Percentiles rank a stretch among this genome's conserved stretches.
Evolutionary conservation across 2,329 filamentous ascomycete species (phyloP).

Genomic region (Aspergillus sp.): DNA sequence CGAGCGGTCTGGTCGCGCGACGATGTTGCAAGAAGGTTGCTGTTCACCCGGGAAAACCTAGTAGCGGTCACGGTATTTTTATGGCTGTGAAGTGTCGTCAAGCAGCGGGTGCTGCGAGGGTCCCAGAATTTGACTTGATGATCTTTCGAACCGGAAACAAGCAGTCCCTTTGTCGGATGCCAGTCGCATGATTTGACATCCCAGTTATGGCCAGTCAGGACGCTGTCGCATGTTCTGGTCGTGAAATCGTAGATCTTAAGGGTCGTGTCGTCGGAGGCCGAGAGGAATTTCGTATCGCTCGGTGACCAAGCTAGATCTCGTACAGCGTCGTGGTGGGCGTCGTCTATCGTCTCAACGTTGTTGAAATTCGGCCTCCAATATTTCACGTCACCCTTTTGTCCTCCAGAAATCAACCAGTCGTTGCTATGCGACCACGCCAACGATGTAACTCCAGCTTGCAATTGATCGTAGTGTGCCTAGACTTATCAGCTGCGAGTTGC

Average conservation of each 20-base stretch:
- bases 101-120: constrained; percentile 81
- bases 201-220: constrained; percentile 92
- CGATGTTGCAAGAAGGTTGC: constrained; percentile 83
- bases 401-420: constrained; percentile 94
- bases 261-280: constrained; percentile 88
- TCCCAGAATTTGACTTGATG: constrained; percentile 98
- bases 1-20: constrained; percentile 90
- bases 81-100: constrained; percentile 93
- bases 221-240: constrained; percentile 76
- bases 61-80: constrained; percentile 97
- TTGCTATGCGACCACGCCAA: constrained; percentile 83
- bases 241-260: constrained; percentile 98
- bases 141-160: constrained; percentile 96
- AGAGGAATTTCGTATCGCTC: constrained; percentile 93
- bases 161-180: constrained; percentile 91
- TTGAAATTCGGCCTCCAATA: constrained; percentile 99
- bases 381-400: constrained; percentile 93
- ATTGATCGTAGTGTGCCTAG: constrained; percentile 70
- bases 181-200: constrained; percentile 96
- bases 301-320: constrained; percentile 91
- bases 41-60: constrained; percentile 81
- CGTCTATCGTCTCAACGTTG: constrained; percentile 85
- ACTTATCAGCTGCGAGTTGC: constrained; percentile 13
- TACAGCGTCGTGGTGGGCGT: constrained; percentile 86
- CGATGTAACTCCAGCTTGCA: constrained; percentile 45